Evolutionary conservation across 2,329 filamentous ascomycete species (phyloP).

Genomic region (Colletotrichum abscissum): DNA sequence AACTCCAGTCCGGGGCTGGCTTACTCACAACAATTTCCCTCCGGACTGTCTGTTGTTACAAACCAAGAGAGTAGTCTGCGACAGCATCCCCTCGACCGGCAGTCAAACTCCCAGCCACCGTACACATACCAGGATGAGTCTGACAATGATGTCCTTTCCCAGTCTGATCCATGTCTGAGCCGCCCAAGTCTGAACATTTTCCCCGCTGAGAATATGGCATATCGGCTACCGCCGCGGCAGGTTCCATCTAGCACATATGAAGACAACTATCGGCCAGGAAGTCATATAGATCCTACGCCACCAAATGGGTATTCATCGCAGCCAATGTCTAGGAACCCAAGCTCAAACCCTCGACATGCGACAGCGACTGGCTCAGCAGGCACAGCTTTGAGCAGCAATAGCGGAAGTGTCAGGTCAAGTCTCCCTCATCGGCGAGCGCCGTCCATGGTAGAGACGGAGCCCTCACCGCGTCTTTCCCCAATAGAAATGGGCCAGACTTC

Average conservation of each 20-base stretch:
- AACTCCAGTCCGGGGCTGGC: constrained; percentile 44
- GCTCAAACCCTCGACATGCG: constrained; percentile 39
- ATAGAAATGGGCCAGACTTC: constrained; percentile 45
- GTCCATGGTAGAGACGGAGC: constrained; percentile 57
- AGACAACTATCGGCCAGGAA: constrained; percentile 30
- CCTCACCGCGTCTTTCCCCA: constrained; percentile 49
- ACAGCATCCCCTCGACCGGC: constrained; percentile 21
- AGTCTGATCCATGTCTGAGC: background rate
- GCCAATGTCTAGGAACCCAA: constrained; percentile 61
- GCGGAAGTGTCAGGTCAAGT: constrained; percentile 36
- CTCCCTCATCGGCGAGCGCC: constrained; percentile 44
- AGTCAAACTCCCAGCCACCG: constrained; percentile 32
- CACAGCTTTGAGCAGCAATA: constrained; percentile 37
- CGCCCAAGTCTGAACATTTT: constrained; percentile 36
- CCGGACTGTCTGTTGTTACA: constrained; percentile 35
- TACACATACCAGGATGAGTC: background rate
- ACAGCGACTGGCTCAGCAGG: constrained; percentile 8
- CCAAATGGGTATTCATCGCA: constrained; percentile 58
- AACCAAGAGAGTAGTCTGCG: constrained; percentile 16
- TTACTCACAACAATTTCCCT: constrained; percentile 42
- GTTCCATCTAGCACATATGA: background rate
- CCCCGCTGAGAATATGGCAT: constrained; percentile 33
- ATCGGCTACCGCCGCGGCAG: background rate
- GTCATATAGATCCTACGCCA: constrained; percentile 39
- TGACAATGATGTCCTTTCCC: constrained; percentile 22